Conservation (phyloP, 305 asterid species). For the Lippia alba region DNA sequence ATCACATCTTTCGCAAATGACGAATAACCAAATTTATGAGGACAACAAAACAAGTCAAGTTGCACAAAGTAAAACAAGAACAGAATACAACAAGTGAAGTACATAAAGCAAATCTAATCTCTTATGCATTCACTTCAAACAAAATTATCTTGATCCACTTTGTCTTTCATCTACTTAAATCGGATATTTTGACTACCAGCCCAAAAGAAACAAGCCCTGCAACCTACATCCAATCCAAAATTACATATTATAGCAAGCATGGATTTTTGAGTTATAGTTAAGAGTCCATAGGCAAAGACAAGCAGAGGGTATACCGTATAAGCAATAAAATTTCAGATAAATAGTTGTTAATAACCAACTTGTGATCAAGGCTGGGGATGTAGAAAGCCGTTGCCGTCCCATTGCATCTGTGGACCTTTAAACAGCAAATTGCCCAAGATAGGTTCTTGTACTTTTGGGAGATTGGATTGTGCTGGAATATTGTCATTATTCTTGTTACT, state of each 20-base stretch:
- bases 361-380: conserved; percentile 31
- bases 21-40: not conserved
- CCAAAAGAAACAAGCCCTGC: not conserved
- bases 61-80: too few relatives aligned
- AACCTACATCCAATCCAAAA: not conserved
- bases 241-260: not conserved
- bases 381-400: conserved; percentile 42
- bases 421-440: conserved; percentile 61
- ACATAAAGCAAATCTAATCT: not conserved
- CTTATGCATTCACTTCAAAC: too few relatives aligned
- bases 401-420: conserved; percentile 34
- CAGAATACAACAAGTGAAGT: too few relatives aligned
- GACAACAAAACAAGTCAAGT: not conserved
- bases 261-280: not conserved
- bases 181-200: too few relatives aligned
- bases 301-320: too few relatives aligned
- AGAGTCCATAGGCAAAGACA: not conserved
- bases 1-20: not conserved
- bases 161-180: too few relatives aligned
- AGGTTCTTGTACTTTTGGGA: conserved; percentile 57
- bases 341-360: not conserved
- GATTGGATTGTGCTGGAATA: conserved; percentile 42
- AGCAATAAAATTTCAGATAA: not conserved
- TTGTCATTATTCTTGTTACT: conserved; percentile 29
- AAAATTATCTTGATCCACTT: too few relatives aligned